Evolutionary conservation across 106 monocot species (phyloP).

Genomic region (Phalaenopsis aphrodite): DNA sequence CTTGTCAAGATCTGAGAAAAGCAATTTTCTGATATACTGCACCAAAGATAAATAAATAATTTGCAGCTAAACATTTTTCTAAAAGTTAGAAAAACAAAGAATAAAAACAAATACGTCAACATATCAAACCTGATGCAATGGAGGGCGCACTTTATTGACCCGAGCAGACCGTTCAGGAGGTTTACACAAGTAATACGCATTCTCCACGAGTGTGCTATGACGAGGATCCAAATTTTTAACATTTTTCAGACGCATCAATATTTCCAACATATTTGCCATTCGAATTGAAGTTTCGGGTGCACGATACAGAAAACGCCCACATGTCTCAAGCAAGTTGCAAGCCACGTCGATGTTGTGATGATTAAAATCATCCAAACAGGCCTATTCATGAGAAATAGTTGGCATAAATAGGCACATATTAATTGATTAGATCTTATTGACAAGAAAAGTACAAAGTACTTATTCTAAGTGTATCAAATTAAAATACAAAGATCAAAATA

Average conservation of each 20-base stretch:
- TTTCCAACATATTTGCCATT: slow-evolving; percentile 96
- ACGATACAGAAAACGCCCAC: slow-evolving; percentile 95
- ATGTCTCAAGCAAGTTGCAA: slow-evolving; percentile 97
- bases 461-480: background rate
- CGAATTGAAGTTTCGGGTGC: slow-evolving; percentile 90
- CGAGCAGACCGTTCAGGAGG: slow-evolving; percentile 94
- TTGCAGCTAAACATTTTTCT: background rate
- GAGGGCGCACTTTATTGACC: slow-evolving; percentile 80
- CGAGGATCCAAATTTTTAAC: slow-evolving; percentile 98
- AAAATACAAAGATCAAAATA: background rate
- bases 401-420: background rate
- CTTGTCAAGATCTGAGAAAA: slow-evolving; percentile 95
- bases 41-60: slow-evolving; percentile 9
- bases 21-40: slow-evolving; percentile 91
- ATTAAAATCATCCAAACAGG: slow-evolving; percentile 92
- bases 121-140: slow-evolving; percentile 66
- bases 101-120: background rate
- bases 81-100: slow-evolving; percentile 6
- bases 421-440: background rate
- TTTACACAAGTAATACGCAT: slow-evolving; percentile 97
- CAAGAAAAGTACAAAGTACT: background rate
- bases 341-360: slow-evolving; percentile 99
- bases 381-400: slow-evolving; percentile 31
- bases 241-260: slow-evolving; percentile 95
- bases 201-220: slow-evolving; percentile 96